These are phyloP conservation scores for Penicillium taxi DNA, from an alignment of 495 filamentous ascomycete species.

Conservation along the genomic window DNA sequence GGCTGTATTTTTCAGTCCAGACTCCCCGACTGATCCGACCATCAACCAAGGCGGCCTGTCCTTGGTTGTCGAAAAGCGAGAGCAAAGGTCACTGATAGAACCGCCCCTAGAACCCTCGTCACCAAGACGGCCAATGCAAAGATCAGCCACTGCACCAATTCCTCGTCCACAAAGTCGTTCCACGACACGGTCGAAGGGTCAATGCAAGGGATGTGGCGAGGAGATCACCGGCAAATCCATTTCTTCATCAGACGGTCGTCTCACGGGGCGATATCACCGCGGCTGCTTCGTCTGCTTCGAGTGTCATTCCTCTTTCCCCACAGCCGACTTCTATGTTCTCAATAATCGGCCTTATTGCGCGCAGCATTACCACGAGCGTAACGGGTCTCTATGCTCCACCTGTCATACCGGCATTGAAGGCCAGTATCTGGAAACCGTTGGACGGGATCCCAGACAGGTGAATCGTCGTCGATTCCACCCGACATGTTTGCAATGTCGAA, in stretches of 20 bases:
- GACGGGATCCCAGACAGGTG: constrained; percentile 35
- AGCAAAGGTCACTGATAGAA: background rate
- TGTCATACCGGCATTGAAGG: constrained; percentile 89
- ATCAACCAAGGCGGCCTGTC: constrained; percentile 39
- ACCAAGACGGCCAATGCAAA: constrained; percentile 17
- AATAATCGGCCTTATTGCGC: constrained; percentile 84
- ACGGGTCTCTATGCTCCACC: constrained; percentile 70
- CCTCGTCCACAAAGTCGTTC: constrained; percentile 28
- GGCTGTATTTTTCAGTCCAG: constrained; percentile 30
- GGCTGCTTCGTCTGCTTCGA: constrained; percentile 87
- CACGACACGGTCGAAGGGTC: constrained; percentile 49
- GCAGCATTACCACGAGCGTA: constrained; percentile 86
- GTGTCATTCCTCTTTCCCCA: constrained; percentile 73
- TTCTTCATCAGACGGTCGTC: constrained; percentile 83
- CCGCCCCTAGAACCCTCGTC: constrained; percentile 13
- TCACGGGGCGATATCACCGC: constrained; percentile 91
- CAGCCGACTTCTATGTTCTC: constrained; percentile 87
- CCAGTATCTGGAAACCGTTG: constrained; percentile 77
- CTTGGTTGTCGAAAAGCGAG: constrained; percentile 27
- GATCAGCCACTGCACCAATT: constrained; percentile 21
- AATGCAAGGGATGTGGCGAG: constrained; percentile 73
- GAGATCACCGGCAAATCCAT: constrained; percentile 85
- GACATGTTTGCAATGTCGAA: constrained; percentile 71
- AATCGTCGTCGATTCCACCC: constrained; percentile 75
- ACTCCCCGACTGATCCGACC: constrained; percentile 56